Evolutionary conservation across 768 basidiomycete species (phyloP).

Genomic region (Trametes cubensis): DNA sequence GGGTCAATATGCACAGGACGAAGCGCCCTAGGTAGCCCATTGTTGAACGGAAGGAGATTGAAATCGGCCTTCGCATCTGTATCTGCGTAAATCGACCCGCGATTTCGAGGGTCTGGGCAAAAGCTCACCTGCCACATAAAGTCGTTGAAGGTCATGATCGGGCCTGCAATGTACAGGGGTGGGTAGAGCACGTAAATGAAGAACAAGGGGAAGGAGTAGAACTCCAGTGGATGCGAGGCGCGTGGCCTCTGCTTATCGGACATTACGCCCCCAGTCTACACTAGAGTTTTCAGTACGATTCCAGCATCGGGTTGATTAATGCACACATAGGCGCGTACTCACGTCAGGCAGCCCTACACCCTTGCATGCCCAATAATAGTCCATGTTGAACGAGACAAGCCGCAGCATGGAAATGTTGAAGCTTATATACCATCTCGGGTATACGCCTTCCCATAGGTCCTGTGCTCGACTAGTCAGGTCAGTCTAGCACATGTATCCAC

Average conservation of each 20-base stretch:
- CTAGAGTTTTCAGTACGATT: not conserved
- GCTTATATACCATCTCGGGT: constrained; percentile 89
- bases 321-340: constrained; percentile 20
- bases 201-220: constrained; percentile 75
- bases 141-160: constrained; percentile 95
- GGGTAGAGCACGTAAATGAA: constrained; percentile 88
- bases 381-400: constrained; percentile 90
- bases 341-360: constrained; percentile 46
- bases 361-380: constrained; percentile 82
- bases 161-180: constrained; percentile 94
- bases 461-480: constrained; percentile 32
- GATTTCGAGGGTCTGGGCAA: not conserved
- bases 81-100: not conserved
- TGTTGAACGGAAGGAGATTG: constrained; percentile 43
- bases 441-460: constrained; percentile 72
- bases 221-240: constrained; percentile 53
- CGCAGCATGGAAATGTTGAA: constrained; percentile 98
- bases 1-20: constrained; percentile 68
- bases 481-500: not conserved
- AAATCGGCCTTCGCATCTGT: constrained; percentile 64
- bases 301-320: not conserved
- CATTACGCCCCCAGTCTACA: constrained; percentile 37
- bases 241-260: constrained; percentile 64
- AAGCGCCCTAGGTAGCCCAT: constrained; percentile 73
- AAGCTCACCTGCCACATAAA: constrained; percentile 85